Conservation (phyloP, 148 eudicot genomes). For the Chenopodium berlandieri region DNA sequence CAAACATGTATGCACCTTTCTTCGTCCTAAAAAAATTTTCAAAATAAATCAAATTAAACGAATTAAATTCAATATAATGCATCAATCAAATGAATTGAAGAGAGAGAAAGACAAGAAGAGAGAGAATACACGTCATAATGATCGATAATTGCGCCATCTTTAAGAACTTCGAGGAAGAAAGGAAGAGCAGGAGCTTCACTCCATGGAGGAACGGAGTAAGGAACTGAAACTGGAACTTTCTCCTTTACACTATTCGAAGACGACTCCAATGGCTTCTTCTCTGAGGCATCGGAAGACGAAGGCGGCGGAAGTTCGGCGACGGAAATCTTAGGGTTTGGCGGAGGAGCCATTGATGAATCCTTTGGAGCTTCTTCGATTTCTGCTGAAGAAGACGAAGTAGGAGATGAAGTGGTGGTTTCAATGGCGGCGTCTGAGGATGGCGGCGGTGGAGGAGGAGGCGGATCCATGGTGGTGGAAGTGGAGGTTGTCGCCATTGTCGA, state of each 20-base stretch:
- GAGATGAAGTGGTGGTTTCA: not conserved
- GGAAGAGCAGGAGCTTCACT: constrained; percentile 64
- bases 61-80: not conserved
- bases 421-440: constrained; percentile 27
- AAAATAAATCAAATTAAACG: not conserved
- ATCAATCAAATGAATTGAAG: not conserved
- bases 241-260: constrained; percentile 18
- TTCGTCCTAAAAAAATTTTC: constrained; percentile 42
- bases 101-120: not conserved
- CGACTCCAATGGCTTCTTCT: not conserved
- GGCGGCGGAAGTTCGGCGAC: constrained; percentile 24
- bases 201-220: constrained; percentile 81
- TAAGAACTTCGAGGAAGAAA: constrained; percentile 72
- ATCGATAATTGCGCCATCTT: constrained; percentile 79
- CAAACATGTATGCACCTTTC: constrained; percentile 99
- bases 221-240: constrained; percentile 32
- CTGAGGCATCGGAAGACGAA: not conserved
- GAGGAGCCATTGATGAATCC: constrained; percentile 36
- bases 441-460: constrained; percentile 19
- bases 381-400: constrained; percentile 5
- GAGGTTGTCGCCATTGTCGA: constrained; percentile 42
- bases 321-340: constrained; percentile 35
- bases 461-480: constrained; percentile 25
- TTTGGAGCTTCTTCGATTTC: constrained; percentile 13
- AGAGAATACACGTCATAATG: constrained; percentile 57